Percentiles rank a stretch among this genome's conserved stretches.
phyloP scores from a whole-genome alignment of 768 basidiomycete species.

The Phlegmacium glaucopus region DNA sequence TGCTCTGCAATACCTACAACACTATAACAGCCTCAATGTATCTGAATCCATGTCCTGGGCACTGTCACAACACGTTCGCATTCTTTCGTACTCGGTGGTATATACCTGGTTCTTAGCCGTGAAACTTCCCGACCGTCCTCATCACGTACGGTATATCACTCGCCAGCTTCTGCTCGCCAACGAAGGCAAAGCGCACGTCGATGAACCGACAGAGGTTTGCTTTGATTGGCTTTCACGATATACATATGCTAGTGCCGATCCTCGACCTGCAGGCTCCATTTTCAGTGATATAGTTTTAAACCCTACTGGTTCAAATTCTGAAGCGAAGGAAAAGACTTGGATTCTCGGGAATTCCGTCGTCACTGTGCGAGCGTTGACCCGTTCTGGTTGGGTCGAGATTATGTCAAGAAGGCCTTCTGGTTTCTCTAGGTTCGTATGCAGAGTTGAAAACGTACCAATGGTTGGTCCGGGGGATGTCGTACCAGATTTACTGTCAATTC shows the following conservation, averaged over 20 bases:
- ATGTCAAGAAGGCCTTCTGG: conserved; percentile 86
- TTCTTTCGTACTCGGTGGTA: conserved; percentile 85
- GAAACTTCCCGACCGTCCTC: conserved; percentile 74
- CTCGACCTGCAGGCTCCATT: conserved; percentile 77
- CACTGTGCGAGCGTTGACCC: conserved; percentile 70
- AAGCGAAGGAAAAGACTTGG: conserved; percentile 73
- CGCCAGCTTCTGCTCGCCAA: conserved; percentile 85
- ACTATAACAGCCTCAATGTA: conserved; percentile 68
- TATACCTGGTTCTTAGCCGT: conserved; percentile 95
- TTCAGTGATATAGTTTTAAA: conserved; percentile 77
- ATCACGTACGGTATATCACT: conserved; percentile 82
- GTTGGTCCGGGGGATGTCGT: conserved; percentile 82
- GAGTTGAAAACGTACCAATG: conserved; percentile 86
- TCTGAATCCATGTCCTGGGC: conserved; percentile 71
- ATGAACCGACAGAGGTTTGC: conserved; percentile 92
- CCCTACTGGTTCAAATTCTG: conserved; percentile 23
- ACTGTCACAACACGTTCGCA: conserved; percentile 86
- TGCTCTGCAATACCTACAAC: conserved; percentile 88
- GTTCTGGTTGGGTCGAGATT: conserved; percentile 88
- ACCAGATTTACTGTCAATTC: conserved; percentile 70
- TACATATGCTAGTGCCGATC: conserved; percentile 91
- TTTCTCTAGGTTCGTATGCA: conserved; percentile 77
- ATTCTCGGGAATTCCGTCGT: conserved; percentile 79
- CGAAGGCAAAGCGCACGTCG: conserved; percentile 66
- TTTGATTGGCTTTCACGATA: conserved; percentile 98